Percentiles rank a stretch among this genome's conserved stretches.
phyloP scores from a whole-genome alignment of 2,329 filamentous ascomycete species.

The Aureobasidium vineae region DNA sequence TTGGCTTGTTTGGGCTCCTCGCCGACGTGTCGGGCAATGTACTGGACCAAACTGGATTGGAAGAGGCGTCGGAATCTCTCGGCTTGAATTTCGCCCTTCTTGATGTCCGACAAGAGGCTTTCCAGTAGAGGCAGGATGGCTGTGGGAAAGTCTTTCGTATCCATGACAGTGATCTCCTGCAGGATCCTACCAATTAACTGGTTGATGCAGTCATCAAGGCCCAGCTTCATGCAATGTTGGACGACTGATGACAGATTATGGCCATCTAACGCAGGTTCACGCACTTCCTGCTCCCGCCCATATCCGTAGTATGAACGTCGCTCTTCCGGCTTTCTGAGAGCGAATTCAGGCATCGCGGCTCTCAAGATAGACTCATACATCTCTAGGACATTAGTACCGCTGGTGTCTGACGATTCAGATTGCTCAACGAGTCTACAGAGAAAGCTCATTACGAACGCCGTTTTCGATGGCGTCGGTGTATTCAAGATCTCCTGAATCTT shows the following conservation, averaged over 20 bases:
- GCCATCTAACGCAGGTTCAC: no score
- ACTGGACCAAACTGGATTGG: not conserved
- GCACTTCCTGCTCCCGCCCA: no score
- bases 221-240: no score
- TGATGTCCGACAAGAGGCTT: not conserved
- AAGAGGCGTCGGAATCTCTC: not conserved
- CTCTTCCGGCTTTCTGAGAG: not conserved
- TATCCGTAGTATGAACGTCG: not conserved
- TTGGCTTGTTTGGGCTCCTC: slow-evolving; percentile 1
- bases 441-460: not conserved
- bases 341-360: not conserved
- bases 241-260: no score
- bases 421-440: not conserved
- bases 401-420: not conserved
- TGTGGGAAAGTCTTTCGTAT: no score
- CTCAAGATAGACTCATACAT: not conserved
- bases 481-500: not conserved
- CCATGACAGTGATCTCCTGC: no score
- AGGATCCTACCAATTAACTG: no score
- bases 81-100: not conserved
- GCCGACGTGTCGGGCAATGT: not conserved
- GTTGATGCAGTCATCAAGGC: no score
- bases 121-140: no score
- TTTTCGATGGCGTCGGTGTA: not conserved
- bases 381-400: not conserved